phyloP scores from a whole-genome alignment of 768 basidiomycete species.

The Russula lepida region DNA sequence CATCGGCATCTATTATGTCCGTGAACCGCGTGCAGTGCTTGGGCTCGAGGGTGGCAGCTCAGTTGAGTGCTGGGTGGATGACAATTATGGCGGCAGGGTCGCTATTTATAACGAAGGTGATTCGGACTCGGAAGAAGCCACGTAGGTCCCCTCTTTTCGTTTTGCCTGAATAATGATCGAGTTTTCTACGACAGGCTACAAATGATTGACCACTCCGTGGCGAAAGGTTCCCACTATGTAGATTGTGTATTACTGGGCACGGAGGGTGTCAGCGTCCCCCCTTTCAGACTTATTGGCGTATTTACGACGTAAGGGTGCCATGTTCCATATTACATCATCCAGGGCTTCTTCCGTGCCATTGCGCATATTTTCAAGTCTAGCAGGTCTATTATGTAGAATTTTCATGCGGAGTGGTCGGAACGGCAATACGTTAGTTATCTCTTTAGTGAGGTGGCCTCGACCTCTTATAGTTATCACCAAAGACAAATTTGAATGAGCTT shows the following conservation, averaged over 20 bases:
- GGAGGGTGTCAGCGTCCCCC: conserved; percentile 68
- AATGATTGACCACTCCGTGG: conserved; percentile 80
- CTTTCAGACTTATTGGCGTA: conserved; percentile 88
- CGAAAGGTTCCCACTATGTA: conserved; percentile 86
- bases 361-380: neutral
- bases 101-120: conserved; percentile 72
- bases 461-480: neutral
- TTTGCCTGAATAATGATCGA: neutral
- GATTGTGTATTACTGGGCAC: conserved; percentile 86
- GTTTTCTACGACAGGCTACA: conserved; percentile 44
- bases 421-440: neutral
- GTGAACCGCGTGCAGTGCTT: conserved; percentile 51
- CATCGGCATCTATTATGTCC: conserved; percentile 83
- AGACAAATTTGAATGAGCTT: neutral
- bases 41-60: conserved; percentile 50
- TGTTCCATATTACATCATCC: neutral
- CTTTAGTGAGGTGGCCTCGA: neutral
- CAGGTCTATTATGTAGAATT: neutral
- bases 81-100: conserved; percentile 75
- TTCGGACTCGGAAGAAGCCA: conserved; percentile 49
- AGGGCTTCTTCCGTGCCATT: neutral
- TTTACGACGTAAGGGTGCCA: conserved; percentile 55
- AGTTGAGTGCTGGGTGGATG: conserved; percentile 96
- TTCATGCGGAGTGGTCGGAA: neutral
- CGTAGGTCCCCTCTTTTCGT: conserved; percentile 41